Evolutionary conservation across 306 rosid genomes (phyloP).

Genomic region (Rosa persica): DNA sequence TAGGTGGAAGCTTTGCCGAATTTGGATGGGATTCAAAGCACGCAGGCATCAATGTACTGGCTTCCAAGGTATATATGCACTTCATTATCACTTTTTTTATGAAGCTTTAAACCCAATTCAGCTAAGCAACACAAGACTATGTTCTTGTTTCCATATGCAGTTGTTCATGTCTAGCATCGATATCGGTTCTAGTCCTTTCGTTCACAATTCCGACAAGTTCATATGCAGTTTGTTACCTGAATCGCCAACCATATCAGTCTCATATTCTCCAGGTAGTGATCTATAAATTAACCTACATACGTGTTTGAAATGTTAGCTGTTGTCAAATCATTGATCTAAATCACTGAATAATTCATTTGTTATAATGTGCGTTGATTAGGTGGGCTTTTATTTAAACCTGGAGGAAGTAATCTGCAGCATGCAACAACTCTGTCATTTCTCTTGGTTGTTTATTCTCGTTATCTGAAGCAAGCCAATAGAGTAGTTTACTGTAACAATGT

Average conservation of each 20-base stretch:
- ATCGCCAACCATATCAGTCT: slow-evolving; percentile 24
- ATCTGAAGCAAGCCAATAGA: slow-evolving; percentile 14
- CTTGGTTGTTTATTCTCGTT: slow-evolving; percentile 17
- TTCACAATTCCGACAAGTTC: slow-evolving; percentile 22
- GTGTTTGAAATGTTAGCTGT: background rate
- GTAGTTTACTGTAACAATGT: slow-evolving; percentile 16
- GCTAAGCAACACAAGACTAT: background rate
- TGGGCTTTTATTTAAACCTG: slow-evolving; percentile 29
- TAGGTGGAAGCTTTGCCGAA: slow-evolving; percentile 19
- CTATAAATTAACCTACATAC: background rate
- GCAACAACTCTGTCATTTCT: slow-evolving; percentile 31
- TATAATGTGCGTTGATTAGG: background rate
- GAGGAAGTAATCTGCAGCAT: slow-evolving; percentile 33
- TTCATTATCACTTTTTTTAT: background rate
- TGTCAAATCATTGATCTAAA: background rate
- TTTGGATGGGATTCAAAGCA: slow-evolving; percentile 35
- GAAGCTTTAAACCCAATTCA: background rate
- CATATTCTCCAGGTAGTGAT: slow-evolving; percentile 28
- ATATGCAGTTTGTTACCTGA: slow-evolving; percentile 25
- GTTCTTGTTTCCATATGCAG: background rate
- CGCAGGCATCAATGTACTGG: slow-evolving; percentile 25
- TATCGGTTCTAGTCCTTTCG: slow-evolving; percentile 3
- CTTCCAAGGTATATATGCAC: slow-evolving; percentile 10
- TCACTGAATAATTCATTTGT: background rate
- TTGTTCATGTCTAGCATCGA: background rate